Base-by-base conservation (phyloP, 1,284 basidiomycete genomes). In the Ustilago lituana region DNA sequence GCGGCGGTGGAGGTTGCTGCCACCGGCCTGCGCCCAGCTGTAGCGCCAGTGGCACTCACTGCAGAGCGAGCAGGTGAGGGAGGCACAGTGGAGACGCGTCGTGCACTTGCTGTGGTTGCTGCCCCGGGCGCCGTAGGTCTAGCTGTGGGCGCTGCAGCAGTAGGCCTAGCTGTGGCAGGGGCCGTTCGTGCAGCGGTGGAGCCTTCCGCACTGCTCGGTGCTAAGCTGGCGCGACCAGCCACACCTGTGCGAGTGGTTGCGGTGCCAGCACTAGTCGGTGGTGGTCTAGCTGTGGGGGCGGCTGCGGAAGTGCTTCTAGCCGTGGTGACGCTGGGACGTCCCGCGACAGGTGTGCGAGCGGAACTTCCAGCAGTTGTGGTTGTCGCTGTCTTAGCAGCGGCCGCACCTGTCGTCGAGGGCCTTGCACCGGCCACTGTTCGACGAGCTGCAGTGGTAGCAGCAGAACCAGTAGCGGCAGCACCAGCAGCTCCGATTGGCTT, bases 61-160 rank as follows among this genome's bases (percentile, higher is more conserved):
- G 48, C 39, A 2, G 68, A 45, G 27, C 62, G 63, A 26, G 65
- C 60, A 12, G 70, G 65, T 12, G 70, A 68, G 6, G 70, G 15
- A 35, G 70, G 70, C 7, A 62, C 62, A 5, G 56, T 60, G 6
- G 65, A 54, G 7, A 58, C 52, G 14, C 60, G 43, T 45, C 61
- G 48, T 24, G 58, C 44, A 8, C 53, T 43, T 10, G 60, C 20
- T 20, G 61, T 39, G 5, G 56, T 29, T n/a, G 50, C 43, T 5
- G 53, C 12, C 19, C 49, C 37, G n/a, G 57, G 31, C 20, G 60
- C 29, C 22, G 54, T 29, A 6, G 65, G 48, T 17, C 57, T 45
- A 12, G 58, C 44, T 20, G 64, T 40, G 22, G 64, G 47, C 15
- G 41, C 31, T 11, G 41, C 41, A 29, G 57, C 50, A 20, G 67